Evolutionary conservation across 768 basidiomycete species (phyloP), one percentile per base, ranked within the genome.

Genomic region (Strobilomyces confusus): DNA sequence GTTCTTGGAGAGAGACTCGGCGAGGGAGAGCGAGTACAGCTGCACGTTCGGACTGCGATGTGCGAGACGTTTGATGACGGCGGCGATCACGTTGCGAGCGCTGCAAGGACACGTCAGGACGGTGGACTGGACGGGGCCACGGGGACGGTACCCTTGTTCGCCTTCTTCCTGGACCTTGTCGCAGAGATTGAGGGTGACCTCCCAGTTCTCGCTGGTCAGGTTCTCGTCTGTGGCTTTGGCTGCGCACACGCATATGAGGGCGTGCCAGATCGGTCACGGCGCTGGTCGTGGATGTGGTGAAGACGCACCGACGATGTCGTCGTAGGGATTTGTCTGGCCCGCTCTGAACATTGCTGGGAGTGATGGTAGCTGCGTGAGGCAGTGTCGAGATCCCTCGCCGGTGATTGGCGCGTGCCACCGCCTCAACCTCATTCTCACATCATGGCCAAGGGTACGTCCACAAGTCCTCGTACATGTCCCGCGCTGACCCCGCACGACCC

Each of bases 201-300:
- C 94, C 97, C 97, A 99, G 71, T 97, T 91, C 74, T 97, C 95
- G 51, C 80, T 78, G 1, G 95, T 95, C 54, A 95, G 76, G 69
- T 93, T 94, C 80, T 98, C 97, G 69, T 95, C 92, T n/a, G 97
- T 99, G 32, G 95, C 89, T 73, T 97, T 95, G 63, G 72, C 95
- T 97, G 71, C n/a, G 38, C 43, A 11, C 26, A 12, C 29, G 50
- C 15, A 11, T 30, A 30, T 30, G 40, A 41, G n/a, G n/a, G n/a
- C n/a, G 32, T 22, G 23, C 14, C 30, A 19, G 29, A 44, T 61
- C 26, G 26, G 62, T 32, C 29, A 54, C 20, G 41, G 32, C 47
- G 49, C 48, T 46, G 29, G 25, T 46, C 48, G 55, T 8, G 44
- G 13, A 49, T 19, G 40, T 48, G 46, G 49, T 33, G 55, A 22